Conservation (phyloP, 2,329 filamentous ascomycete species). For the Diaporthe citrichinensis region DNA sequence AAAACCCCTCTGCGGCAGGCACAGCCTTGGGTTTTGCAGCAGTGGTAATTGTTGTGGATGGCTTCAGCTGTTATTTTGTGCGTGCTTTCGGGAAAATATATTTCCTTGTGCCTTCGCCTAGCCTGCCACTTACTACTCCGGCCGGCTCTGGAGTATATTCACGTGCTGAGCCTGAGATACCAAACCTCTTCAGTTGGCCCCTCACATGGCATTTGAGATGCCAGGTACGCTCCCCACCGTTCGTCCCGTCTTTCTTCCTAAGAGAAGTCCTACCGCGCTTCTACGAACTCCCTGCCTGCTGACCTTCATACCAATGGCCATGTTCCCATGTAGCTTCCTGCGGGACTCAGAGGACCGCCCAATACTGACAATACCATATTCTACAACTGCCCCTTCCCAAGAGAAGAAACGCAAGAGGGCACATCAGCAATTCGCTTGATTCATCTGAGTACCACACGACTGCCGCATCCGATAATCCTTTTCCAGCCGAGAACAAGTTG, state of each 20-base stretch:
- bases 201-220: not conserved
- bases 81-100: too few species aligned
- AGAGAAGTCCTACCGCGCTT: not conserved
- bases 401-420: too few species aligned
- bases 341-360: not conserved
- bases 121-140: not conserved
- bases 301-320: not conserved
- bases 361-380: too few species aligned
- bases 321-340: not conserved
- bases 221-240: too few species aligned
- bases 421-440: too few species aligned
- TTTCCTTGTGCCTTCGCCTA: not conserved
- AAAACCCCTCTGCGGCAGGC: not conserved
- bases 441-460: too few species aligned
- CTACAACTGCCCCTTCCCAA: too few species aligned
- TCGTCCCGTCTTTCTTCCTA: too few species aligned
- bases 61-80: not conserved
- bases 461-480: too few species aligned
- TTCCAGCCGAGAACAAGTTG: too few species aligned
- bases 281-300: not conserved
- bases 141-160: too few species aligned
- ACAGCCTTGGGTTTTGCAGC: not conserved
- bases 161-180: not conserved
- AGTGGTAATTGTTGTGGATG: accelerated
- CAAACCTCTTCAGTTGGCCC: not conserved